Base-by-base conservation (phyloP, 2,329 filamentous ascomycete species). In the Penicillium nordicum region DNA sequence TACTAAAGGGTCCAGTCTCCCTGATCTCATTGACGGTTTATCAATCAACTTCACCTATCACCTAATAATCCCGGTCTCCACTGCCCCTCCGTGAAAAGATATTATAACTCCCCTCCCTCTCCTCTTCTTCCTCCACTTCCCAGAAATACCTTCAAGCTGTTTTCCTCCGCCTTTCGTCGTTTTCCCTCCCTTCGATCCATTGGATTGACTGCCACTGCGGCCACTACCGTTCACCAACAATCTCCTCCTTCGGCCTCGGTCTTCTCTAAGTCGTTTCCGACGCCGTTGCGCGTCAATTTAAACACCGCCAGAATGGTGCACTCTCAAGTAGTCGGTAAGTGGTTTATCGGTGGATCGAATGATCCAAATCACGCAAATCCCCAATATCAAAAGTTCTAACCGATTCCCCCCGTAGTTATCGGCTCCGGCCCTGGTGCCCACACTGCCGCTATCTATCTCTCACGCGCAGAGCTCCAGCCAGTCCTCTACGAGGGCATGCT, bases 401-500 rank as follows among this genome's bases (percentile, higher is more conserved):
- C 60, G 6, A 12, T 32, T 55, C 21, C 37, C 42, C 12, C 16
- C 12, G 12, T 56, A 86, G 84, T 92, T 72, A 88, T 90, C 78
- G 92, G 94, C 80, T 99, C 94, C 61, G 94, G 94, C 80, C 94
- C 94, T 62, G 94, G 92, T 67, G 94, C 92, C 77, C 94, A 99
- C 80, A 99, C 94, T 45, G 94, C 94, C 60, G 94, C 94, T 75
- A 87, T 99, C 74, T 99, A 99, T 79, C 88, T 97, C 69, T 89
- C 92, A 46, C 89, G 94, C 73, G 94, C 94, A 59, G 93, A 99
- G 75, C 79, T 99, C 73, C 90, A 95, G 78, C 94, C 94, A 61
- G 89, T 97, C 61, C 83, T 99, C 66, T 99, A 97, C 74, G 94
- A 99, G 80, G 94, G 94, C 67, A 96, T 99, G 84, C 87, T 99